phyloP scores from a whole-genome alignment of 768 basidiomycete genomes.

The Panus rudis region DNA sequence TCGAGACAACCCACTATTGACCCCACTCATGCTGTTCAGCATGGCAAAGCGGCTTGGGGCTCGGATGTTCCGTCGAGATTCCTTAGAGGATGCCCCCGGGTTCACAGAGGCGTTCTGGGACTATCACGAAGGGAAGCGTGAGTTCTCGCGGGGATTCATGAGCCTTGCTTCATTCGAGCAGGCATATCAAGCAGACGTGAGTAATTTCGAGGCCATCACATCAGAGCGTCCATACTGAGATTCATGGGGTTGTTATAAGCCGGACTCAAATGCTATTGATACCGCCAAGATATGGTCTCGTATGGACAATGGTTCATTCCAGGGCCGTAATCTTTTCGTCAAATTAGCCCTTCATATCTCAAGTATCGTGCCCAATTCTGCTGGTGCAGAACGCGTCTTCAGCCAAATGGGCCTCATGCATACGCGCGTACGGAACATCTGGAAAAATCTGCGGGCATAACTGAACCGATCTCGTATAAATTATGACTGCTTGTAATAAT shows the following conservation, averaged over 20 bases:
- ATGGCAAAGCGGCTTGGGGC: background rate
- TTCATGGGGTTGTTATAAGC: too few relatives aligned
- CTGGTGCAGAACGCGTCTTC: slow-evolving; percentile 25
- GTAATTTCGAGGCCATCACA: too few relatives aligned
- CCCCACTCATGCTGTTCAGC: background rate
- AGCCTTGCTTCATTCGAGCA: too few relatives aligned
- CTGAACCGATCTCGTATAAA: too few relatives aligned
- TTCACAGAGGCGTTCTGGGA: background rate
- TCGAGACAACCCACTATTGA: background rate
- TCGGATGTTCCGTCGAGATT: background rate
- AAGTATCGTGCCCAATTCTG: slow-evolving; percentile 22
- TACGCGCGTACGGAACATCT: slow-evolving; percentile 20
- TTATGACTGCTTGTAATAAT: too few relatives aligned
- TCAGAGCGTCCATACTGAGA: too few relatives aligned
- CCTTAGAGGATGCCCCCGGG: background rate
- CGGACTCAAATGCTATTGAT: background rate
- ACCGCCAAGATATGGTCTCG: background rate
- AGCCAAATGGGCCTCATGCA: slow-evolving; percentile 22
- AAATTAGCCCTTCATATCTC: slow-evolving; percentile 20
- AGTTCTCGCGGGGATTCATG: background rate
- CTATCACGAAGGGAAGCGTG: background rate
- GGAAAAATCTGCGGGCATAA: too few relatives aligned
- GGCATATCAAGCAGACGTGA: too few relatives aligned
- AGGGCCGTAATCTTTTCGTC: slow-evolving; percentile 13
- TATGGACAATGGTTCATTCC: background rate